Evolutionary conservation across 352 stramenopile species (phyloP), one percentile per base, ranked within the genome.

Genomic region (Phytophthora pisi): DNA sequence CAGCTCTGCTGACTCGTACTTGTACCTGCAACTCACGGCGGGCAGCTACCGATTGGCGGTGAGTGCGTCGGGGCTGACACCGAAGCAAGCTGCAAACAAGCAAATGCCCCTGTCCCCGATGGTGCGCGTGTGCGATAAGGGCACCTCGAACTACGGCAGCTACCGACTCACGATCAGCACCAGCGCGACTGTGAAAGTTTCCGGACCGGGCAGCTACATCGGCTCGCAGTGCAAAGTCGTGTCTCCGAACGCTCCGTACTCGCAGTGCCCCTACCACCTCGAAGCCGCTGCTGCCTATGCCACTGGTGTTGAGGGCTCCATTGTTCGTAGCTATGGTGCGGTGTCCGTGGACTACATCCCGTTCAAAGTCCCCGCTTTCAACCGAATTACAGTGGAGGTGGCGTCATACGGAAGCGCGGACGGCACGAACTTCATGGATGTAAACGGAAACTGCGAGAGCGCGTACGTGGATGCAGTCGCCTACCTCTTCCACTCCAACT

Each of bases 111-210:
- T 82, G 18, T 82, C 79, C 2, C 51, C 53, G 3, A 53, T 57
- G 9, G 72, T 88, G 13, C 77, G 71, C 5, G 68, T 88, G 31
- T 91, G 85, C 66, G 68, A 78, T 42, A 52, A 68, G 2, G 52
- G 54, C n/a, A 70, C 84, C 10, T 88, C 81, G 18, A 90, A 88
- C 61, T 91, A 89, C 45, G 85, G 85, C 31, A 93, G 51, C 74
- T 91, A 91, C 59, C 73, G 78, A 8, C 62, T 91, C 11, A 91
- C 82, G 0, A 75, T 91, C 61, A 78, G 69, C 0, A 79, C 77
- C 15, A 74, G 61, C 0, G 70, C 67, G 3, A 57, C 60, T 1
- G 61, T 91, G 30, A 70, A 60, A 5, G 78, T 78, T 13, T 56
- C 45, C 10, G 57, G 68, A 1, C 79, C 79, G 1, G 70, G 68